A percentile compares a stretch with the other conserved stretches of the same genome.
These are phyloP conservation scores for Sarocladium oryzae DNA, from an alignment of 2,329 filamentous ascomycete species.

Conservation along the genomic window DNA sequence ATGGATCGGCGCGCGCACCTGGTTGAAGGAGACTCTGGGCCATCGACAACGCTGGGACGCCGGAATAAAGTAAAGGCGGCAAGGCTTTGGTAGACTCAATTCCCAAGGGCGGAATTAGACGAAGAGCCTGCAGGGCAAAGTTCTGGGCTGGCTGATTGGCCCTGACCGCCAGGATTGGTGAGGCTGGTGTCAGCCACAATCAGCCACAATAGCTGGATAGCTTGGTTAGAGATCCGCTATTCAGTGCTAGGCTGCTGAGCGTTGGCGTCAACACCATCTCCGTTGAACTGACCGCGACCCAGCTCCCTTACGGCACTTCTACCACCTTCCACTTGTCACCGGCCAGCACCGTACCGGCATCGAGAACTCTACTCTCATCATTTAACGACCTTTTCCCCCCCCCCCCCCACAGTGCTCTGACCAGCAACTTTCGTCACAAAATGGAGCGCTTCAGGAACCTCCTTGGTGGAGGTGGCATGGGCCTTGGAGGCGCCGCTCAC, in stretches of 20 bases:
- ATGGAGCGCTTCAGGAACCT: constrained; percentile 94
- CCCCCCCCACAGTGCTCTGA: too few relatives aligned
- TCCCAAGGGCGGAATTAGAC: background rate
- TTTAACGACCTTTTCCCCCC: too few relatives aligned
- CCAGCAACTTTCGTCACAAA: too few relatives aligned
- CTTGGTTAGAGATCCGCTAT: constrained; percentile 1
- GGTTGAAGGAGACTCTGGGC: constrained; percentile 2
- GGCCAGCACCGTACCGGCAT: background rate
- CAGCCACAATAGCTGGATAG: constrained; percentile 15
- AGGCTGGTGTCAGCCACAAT: constrained; percentile 1
- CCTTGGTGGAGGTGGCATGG: constrained; percentile 71
- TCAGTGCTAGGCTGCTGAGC: constrained; percentile 24
- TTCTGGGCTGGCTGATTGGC: background rate
- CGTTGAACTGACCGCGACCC: constrained; percentile 11
- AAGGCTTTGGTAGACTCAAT: constrained; percentile 9
- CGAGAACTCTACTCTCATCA: background rate
- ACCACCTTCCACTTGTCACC: background rate
- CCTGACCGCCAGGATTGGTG: background rate
- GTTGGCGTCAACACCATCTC: constrained; percentile 25
- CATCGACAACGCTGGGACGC: background rate
- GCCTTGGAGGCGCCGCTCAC: constrained; percentile 44
- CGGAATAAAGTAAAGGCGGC: constrained; percentile 26
- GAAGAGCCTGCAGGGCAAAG: background rate
- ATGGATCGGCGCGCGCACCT: constrained; percentile 13
- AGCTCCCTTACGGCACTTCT: constrained; percentile 10